These are phyloP conservation scores for Aurantiochytrium sp. DNA, from an alignment of 108 stramenopile genomes.

Conservation along the genomic window DNA sequence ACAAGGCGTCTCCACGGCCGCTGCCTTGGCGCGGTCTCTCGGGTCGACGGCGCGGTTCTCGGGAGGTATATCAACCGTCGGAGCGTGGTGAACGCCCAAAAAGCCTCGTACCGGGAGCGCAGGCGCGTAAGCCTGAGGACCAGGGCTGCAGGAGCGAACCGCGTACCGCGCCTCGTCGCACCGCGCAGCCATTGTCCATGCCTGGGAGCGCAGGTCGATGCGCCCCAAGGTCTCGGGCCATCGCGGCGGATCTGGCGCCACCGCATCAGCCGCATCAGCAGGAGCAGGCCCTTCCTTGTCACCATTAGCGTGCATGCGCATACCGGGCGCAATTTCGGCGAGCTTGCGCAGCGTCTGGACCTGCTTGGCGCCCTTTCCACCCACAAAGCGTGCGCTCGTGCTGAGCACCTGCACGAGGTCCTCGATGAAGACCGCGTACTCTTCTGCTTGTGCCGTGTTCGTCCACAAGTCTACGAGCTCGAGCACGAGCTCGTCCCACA, in stretches of 20 bases:
- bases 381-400: background rate
- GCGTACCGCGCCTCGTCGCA: background rate
- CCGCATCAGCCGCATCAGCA: background rate
- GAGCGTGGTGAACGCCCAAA: background rate
- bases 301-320: background rate
- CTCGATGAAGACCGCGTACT: background rate
- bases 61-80: background rate
- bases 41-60: background rate
- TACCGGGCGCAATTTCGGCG: background rate
- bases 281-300: too few relatives aligned
- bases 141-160: background rate
- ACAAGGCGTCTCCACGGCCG: background rate
- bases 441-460: background rate
- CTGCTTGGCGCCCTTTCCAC: background rate
- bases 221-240: background rate
- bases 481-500: background rate
- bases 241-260: background rate
- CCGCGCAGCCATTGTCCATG: background rate
- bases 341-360: background rate
- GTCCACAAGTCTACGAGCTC: background rate
- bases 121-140: background rate
- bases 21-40: too few relatives aligned
- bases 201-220: background rate
- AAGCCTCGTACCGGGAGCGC: background rate
- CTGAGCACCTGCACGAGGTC: background rate